phyloP scores from a whole-genome alignment of 129 eudicot species.

The Mikania micrantha region DNA sequence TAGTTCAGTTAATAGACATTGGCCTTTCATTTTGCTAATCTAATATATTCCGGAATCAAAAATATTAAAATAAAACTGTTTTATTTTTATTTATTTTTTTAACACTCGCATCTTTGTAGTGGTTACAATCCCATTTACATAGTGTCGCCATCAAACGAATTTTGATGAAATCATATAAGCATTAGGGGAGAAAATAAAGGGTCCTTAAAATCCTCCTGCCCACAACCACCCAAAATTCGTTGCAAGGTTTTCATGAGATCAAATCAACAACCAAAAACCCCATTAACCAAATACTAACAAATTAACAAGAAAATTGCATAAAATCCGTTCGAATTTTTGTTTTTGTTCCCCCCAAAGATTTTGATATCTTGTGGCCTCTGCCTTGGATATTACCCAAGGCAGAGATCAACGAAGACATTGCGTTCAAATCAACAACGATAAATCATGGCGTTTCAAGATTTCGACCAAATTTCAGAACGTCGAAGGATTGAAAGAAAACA shows the following conservation, averaged over 20 bases:
- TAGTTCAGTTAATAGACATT: too few species aligned
- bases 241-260: constrained; percentile 14
- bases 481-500: constrained; percentile 34
- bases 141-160: neutral
- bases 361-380: constrained; percentile 33
- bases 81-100: too few species aligned
- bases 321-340: neutral
- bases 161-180: neutral
- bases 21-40: too few species aligned
- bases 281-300: constrained; percentile 11
- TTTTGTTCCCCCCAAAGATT: constrained; percentile 3
- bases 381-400: constrained; percentile 73
- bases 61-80: too few species aligned
- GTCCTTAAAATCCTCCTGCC: constrained; percentile 31
- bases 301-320: neutral
- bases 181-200: constrained; percentile 23
- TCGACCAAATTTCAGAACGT: constrained; percentile 51
- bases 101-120: neutral
- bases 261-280: constrained; percentile 18
- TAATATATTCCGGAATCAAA: too few species aligned
- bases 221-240: constrained; percentile 20
- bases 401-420: constrained; percentile 32
- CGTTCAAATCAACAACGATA: neutral
- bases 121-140: neutral
- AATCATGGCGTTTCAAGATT: constrained; percentile 82